Base-by-base conservation (phyloP, 2,329 filamentous ascomycete species). In the Xylariaceae sp. region DNA sequence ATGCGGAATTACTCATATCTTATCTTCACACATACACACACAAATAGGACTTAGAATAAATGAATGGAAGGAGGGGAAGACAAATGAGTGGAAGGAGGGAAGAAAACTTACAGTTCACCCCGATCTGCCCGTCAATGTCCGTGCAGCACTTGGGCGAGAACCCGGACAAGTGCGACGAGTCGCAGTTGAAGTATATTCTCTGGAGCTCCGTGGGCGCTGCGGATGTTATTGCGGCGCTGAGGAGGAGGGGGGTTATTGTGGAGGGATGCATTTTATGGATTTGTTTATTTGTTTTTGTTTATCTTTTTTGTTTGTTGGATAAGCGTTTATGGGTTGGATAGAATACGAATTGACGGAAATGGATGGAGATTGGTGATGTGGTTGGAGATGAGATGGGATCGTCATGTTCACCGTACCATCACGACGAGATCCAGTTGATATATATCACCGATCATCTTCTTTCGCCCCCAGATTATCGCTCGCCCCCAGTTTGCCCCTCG, bases 111-210 rank as follows among this genome's bases (percentile, higher is more conserved):
- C 67, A 69, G 47, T 68, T 68, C 37, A 61, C 58, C 13, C 67
- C 67, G n/a, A 69, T 59, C 45, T 69, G 67, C 13, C 67, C 67
- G 51, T 69, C 62, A 9, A 69, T 65, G 53, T 65, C 60, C 39
- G 59, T 65, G 59, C 67, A 69, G 56, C 67, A 69, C 30, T 63
- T 66, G 4, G 66, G 66, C 1, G 61, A 47, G 56, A 62, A 69
- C 2, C 67, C 67, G 44, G 63, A 63, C 4, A 15, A 51, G n/a
- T 63, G 50, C 15, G 61, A 57, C 8, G 63, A 64, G 23, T 59
- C 58, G 62, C 67, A 69, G 49, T 56, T 67, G 60, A 69, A 69
- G 10, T 58, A 56, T 34, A 59, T 57, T 34, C 56, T 42, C 30
- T 58, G 42, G 15, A 45, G n/a, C 5, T 57, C 54, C 17, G 62